Base-by-base conservation (phyloP, 495 filamentous ascomycete species). In the Talaromyces adpressus region DNA sequence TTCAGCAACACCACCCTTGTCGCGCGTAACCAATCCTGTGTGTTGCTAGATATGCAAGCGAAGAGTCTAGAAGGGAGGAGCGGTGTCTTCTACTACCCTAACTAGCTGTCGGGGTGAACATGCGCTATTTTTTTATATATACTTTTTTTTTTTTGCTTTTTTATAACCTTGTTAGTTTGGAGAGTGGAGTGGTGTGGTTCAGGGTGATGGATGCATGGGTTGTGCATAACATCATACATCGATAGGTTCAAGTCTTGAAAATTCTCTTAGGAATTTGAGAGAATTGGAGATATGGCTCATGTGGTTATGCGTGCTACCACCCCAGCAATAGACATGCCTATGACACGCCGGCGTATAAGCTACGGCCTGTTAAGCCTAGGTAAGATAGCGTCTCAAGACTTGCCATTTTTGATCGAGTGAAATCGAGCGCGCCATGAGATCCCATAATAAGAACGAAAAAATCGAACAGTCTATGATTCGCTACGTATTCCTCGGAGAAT, bases 51-150 rank as follows among this genome's bases (percentile, higher is more conserved):
- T 36, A 58, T 58, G 56, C 56, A 58, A 58, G n/a, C 27, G 56
- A 58, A 58, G 30, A 20, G 23, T 58, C 56, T 58, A 58, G 56
- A 58, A 58, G 27, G n/a, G 30, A 58, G 29, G 3, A 36, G 56
- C 56, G 56, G 56, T 58, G 56, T 36, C 11, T 20, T 9, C 14
- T 30, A 36, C 34, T 4, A 27, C 27, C 27, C 25, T 25, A 25
- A 3, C 3, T 27, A 27, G 27, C 27, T 27, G 27, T 27, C 27
- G 27, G 27, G 27, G 27, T 27, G 27, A 4, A 27, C 27, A 27
- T 27, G 27, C 27, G 27, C 27, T 27, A 4, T 27, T 27, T 27
- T 27, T 27, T 32, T 34, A n/a, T n/a, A n/a, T n/a, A n/a, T n/a
- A n/a, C n/a, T n/a, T n/a, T n/a, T 27, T 27, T 27, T 27, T 27